These are phyloP conservation scores for Stentor roeselii DNA, from an alignment of 73 alveolate species.

Conservation along the genomic window DNA sequence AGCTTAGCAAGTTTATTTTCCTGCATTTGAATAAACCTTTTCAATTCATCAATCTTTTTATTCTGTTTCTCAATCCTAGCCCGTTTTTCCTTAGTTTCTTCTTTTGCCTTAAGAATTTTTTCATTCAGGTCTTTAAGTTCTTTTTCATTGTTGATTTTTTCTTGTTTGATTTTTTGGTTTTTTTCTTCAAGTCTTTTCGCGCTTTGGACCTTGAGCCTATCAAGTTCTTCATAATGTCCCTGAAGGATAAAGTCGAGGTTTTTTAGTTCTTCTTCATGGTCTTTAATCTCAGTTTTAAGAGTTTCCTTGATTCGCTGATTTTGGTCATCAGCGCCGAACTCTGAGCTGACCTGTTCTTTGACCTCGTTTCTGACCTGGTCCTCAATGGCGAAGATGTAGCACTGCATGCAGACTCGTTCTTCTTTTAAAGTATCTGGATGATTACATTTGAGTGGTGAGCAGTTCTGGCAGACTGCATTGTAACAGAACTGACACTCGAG, in stretches of 20 bases:
- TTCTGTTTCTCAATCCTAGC: background rate
- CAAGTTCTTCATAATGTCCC: background rate
- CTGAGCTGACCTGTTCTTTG: background rate
- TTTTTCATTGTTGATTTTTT: background rate
- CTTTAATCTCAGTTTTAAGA: background rate
- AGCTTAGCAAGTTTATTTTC: background rate
- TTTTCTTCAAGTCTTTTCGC: background rate
- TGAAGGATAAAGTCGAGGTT: background rate
- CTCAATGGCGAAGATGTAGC: background rate
- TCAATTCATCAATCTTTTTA: background rate
- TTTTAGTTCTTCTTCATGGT: background rate
- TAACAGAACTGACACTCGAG: background rate
- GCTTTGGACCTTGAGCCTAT: background rate
- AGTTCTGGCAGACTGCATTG: conserved; percentile 12
- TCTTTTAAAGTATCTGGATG: conserved; percentile 9
- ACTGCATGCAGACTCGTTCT: conserved; percentile 25
- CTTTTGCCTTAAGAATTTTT: background rate
- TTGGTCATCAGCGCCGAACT: background rate
- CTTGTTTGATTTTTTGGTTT: background rate
- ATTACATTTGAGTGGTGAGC: background rate
- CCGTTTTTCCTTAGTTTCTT: background rate
- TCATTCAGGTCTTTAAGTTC: background rate
- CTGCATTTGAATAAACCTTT: background rate
- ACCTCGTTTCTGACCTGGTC: background rate
- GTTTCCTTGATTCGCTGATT: background rate